Evolutionary conservation across 139 green algal genomes (phyloP), one percentile per base, ranked within the genome.

Genomic region (Chlamydomonas sphaeroides): DNA sequence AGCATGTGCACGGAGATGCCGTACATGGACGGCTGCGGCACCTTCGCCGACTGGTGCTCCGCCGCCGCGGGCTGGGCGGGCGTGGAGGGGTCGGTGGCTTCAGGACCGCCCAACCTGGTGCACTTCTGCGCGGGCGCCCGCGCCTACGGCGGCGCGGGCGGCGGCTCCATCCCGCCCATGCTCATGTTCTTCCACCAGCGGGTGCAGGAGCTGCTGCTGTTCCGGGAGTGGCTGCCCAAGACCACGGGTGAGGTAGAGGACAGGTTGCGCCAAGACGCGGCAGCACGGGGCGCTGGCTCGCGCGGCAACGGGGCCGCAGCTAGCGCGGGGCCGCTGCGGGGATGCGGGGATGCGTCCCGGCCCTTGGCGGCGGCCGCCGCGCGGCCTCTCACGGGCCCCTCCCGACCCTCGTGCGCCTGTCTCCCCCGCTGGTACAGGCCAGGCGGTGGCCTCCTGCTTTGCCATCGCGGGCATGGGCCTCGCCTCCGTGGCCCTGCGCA

Each of bases 161-260:
- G 42, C 36, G 65, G 33, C 39, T 61, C 41, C 41, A 78, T 90
- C 48, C 88, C 88, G 17, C 38, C 86, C 63, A 92, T 92, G 88
- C 70, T 83, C 53, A 92, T 92, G 88, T 92, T 86, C 76, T 92
- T 92, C 78, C 88, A 92, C 65, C 65, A 85, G 56, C 69, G 78
- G 26, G 41, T 81, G 3, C 66, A 38, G 17, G 87, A 91, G 42
- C 65, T 89, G 23, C 65, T 91, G 51, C 84, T 91, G 65, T 91
- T 81, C 73, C 39, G 57, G 33, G 26, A 61, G 20, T 89, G 84
- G 86, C 48, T 92, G 65, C 88, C 85, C 26, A 78, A 77, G 10
- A 91, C 67, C 15, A 65, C 69, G 10, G 83, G 82, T 87, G 23
- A 10, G 70, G 18, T 45, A 49, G 30, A 45, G 5, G 14, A n/a